Evolutionary conservation across 1,139 yeast species (phyloP), one percentile per base, ranked within the genome.

Genomic region (Candida sojae): DNA sequence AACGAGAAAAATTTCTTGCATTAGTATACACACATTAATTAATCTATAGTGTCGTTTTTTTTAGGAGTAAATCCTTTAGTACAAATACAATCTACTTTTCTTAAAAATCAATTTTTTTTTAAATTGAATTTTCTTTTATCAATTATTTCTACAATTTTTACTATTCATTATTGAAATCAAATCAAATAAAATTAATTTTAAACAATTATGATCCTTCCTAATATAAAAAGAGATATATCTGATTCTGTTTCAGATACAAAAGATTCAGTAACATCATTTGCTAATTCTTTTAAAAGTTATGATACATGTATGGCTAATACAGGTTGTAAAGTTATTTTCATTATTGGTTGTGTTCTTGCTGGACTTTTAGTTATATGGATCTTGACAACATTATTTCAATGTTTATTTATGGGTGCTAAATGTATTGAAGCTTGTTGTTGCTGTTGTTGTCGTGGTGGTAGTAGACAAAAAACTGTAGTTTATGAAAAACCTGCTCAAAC

Each of bases 231-330:
- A 46, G 53, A 54, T 38, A 32, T 58, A 10, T 54, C 60, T 42
- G 42, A 42, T 1, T 52, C 57, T 30, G 70, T 67, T 9, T 33
- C 38, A 28, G 21, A 26, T 12, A 17, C 31, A 8, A 34, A 21
- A 4, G 17, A 28, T 3, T n/a, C 31, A 11, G 44, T 29, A 42
- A 61, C 54, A 11, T 61, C 75, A 26, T 82, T 87, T 0, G 85
- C 83, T 7, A 60, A 77, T 21, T 72, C 89, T 2, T 86, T 86
- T 70, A 80, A 72, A 57, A 60, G 67, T 42, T 88, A 96, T 95
- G 82, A 85, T 60, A 80, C 88, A 2, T 88, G 96, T 67, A 87
- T 87, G 95, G 84, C 78, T 58, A 85, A 87, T 63, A 81, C 70
- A 36, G 75, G 84, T 36, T 88, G 96, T 67, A 88, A 88, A 62